phyloP scores from a whole-genome alignment of 129 eudicot species.

The Flaveria linearis region DNA sequence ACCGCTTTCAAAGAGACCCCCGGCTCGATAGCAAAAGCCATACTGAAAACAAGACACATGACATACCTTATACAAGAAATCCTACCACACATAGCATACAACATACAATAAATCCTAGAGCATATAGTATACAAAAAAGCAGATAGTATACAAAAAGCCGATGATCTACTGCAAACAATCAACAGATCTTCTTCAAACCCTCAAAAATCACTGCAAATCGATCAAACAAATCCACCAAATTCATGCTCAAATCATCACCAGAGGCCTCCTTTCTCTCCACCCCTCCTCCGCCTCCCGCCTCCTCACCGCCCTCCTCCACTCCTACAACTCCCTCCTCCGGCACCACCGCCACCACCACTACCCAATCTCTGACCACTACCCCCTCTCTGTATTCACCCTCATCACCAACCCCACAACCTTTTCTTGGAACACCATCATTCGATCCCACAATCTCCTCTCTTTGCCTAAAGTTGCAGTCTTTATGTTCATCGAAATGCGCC shows the following conservation, averaged over 20 bases:
- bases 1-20: no score
- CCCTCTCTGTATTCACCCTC: constrained; percentile 52
- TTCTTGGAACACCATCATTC: constrained; percentile 53
- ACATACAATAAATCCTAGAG: no score
- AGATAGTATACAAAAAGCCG: no score
- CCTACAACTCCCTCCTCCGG: constrained; percentile 39
- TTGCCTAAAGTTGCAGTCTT: constrained; percentile 46
- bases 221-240: constrained; percentile 45
- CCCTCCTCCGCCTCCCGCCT: constrained; percentile 40
- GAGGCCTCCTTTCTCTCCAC: constrained; percentile 58
- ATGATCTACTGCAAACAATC: constrained; percentile 51
- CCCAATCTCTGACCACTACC: constrained; percentile 29
- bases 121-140: no score
- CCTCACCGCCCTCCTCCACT: constrained; percentile 53
- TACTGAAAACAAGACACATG: no score
- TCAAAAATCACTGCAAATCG: constrained; percentile 47
- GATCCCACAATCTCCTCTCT: constrained; percentile 51
- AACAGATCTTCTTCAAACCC: constrained; percentile 31
- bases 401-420: constrained; percentile 50
- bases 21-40: no score
- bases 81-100: no score
- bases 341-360: neutral
- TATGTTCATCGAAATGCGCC: constrained; percentile 52
- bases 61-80: no score
- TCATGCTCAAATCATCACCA: constrained; percentile 60